Evolutionary conservation across 495 filamentous ascomycete genomes (phyloP).

Genomic region (Lindgomyces ingoldianus): DNA sequence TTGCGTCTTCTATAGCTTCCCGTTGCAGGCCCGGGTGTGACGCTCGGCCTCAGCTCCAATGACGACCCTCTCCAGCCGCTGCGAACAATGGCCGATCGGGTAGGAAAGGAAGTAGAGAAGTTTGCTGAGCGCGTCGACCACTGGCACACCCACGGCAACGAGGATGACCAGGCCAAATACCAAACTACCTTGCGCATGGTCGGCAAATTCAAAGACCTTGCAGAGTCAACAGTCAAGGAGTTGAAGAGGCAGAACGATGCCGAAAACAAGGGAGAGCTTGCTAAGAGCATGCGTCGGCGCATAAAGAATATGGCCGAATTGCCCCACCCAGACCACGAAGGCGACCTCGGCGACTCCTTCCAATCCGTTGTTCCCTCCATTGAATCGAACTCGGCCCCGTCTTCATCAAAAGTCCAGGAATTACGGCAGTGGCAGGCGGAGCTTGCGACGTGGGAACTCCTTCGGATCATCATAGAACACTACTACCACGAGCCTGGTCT

Average conservation of each 20-base stretch:
- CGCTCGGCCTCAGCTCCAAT: neutral
- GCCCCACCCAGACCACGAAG: constrained; percentile 12
- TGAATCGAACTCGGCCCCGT: constrained; percentile 15
- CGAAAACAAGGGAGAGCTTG: constrained; percentile 40
- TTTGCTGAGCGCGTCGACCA: constrained; percentile 68
- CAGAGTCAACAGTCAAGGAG: constrained; percentile 40
- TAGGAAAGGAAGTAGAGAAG: constrained; percentile 63
- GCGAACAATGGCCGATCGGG: constrained; percentile 59
- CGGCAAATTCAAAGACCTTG: constrained; percentile 44
- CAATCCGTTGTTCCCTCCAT: constrained; percentile 13
- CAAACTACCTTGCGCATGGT: constrained; percentile 39
- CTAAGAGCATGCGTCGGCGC: constrained; percentile 39
- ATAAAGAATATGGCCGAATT: constrained; percentile 21
- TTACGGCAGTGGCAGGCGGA: constrained; percentile 66
- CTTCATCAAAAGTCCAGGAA: constrained; percentile 49
- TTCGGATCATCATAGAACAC: constrained; percentile 63
- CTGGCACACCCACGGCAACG: constrained; percentile 42
- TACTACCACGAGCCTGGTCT: constrained; percentile 45
- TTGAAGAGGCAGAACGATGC: constrained; percentile 39
- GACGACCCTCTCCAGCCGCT: constrained; percentile 53
- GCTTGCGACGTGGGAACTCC: constrained; percentile 84
- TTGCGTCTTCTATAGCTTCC: neutral
- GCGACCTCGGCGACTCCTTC: constrained; percentile 12
- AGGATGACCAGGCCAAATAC: constrained; percentile 22
- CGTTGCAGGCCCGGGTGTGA: neutral